These are phyloP conservation scores for Aspergillus sclerotiicarbonarius DNA, from an alignment of 495 filamentous ascomycete genomes.

Conservation along the genomic window DNA sequence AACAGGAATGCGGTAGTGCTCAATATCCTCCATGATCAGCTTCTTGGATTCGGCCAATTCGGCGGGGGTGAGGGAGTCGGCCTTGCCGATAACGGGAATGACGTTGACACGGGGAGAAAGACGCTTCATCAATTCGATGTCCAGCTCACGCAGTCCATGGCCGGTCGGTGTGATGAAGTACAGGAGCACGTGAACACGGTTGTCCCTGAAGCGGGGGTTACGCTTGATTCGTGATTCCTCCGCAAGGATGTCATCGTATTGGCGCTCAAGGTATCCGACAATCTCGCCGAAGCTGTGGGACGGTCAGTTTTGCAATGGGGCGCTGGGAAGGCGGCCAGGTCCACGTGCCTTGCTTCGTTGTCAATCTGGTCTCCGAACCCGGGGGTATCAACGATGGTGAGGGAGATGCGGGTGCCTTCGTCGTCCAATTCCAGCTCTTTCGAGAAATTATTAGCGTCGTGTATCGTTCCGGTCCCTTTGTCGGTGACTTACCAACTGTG, in stretches of 20 bases:
- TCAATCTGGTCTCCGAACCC: constrained; percentile 99
- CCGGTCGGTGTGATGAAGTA: constrained; percentile 99
- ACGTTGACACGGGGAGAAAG: constrained; percentile 98
- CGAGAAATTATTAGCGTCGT: neutral
- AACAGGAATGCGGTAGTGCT: constrained; percentile 98
- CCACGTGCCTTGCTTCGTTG: constrained; percentile 88
- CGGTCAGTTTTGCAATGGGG: constrained; percentile 26
- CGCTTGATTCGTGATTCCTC: constrained; percentile 99
- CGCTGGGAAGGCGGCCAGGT: constrained; percentile 6
- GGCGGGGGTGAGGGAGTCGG: constrained; percentile 92
- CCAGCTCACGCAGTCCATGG: constrained; percentile 95
- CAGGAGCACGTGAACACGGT: constrained; percentile 94
- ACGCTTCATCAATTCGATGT: constrained; percentile 99
- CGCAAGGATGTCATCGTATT: constrained; percentile 98
- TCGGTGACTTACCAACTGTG: constrained; percentile 76
- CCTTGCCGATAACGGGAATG: constrained; percentile 97
- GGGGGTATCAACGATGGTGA: constrained; percentile 97
- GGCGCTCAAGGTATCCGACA: constrained; percentile 93
- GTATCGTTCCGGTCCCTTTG: neutral
- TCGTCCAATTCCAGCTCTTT: constrained; percentile 94
- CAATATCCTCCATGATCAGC: constrained; percentile 99
- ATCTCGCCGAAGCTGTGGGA: constrained; percentile 84
- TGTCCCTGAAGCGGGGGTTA: constrained; percentile 98
- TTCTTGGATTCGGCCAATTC: constrained; percentile 99
- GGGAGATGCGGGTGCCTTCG: constrained; percentile 94